These are phyloP conservation scores for Colletotrichum falcatum DNA, from an alignment of 2,329 filamentous ascomycete genomes.

Conservation along the genomic window DNA sequence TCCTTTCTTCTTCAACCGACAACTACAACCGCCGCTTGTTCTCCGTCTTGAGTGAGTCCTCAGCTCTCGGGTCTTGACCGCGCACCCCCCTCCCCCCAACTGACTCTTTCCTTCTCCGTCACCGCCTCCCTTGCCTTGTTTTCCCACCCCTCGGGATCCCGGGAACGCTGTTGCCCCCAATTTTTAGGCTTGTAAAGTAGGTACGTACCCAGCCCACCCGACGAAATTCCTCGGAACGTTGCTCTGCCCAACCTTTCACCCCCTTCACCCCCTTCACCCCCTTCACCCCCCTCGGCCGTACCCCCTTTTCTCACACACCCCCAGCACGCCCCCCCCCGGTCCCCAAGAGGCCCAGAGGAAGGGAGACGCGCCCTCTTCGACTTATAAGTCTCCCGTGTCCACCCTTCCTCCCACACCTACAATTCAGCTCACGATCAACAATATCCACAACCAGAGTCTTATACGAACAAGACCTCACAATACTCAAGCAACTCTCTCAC, in stretches of 20 bases:
- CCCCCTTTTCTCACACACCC: conserved; percentile 2
- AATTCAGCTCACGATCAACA: conserved; percentile 30
- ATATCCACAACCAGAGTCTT: conserved; percentile 23
- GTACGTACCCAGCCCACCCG: conserved; percentile 14
- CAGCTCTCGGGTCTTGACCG: conserved; percentile 2
- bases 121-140: conserved; percentile 41
- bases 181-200: conserved; percentile 37
- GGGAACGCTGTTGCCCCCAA: conserved; percentile 36
- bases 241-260: conserved; percentile 32
- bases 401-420: conserved; percentile 30
- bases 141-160: conserved; percentile 39
- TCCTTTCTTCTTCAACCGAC: neutral
- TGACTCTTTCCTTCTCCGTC: conserved; percentile 37
- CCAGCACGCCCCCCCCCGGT: conserved; percentile 18
- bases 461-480: conserved; percentile 25
- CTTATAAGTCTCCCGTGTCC: conserved; percentile 41
- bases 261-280: conserved; percentile 1
- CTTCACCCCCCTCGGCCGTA: neutral
- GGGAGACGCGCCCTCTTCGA: conserved; percentile 35
- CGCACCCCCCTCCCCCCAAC: neutral
- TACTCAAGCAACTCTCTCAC: conserved; percentile 39
- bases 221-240: conserved; percentile 40
- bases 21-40: conserved; percentile 17
- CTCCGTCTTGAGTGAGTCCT: neutral
- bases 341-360: conserved; percentile 13